Conservation (phyloP, 2,329 filamentous ascomycete species). For the Aureobasidium zeae region DNA sequence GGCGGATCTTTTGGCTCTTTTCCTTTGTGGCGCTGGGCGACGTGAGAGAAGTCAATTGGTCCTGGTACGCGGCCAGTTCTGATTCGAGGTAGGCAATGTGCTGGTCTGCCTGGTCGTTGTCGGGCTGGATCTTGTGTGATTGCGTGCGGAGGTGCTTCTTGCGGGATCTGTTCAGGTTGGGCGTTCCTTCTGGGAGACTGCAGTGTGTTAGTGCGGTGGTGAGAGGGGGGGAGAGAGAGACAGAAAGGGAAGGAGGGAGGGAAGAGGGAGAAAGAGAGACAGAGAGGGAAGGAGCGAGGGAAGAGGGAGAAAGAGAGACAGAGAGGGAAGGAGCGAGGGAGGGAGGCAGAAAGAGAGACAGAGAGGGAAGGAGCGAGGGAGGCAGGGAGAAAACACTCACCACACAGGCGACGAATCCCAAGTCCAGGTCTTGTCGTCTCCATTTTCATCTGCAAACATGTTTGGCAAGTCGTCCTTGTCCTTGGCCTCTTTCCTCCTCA, state of each 20-base stretch:
- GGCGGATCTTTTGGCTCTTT: constrained; percentile 31
- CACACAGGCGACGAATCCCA: constrained; percentile 16
- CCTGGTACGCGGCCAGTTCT: constrained; percentile 35
- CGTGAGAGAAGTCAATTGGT: constrained; percentile 31
- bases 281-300: no score
- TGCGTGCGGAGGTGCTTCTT: constrained; percentile 13
- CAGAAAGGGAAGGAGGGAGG: no score
- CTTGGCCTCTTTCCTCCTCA: no score
- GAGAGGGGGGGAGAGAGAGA: constrained; percentile 17
- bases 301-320: no score
- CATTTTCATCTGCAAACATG: constrained; percentile 27
- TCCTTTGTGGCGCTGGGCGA: constrained; percentile 32
- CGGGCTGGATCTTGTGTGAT: constrained; percentile 19
- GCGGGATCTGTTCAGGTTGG: constrained; percentile 13
- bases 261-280: no score
- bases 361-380: no score
- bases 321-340: no score
- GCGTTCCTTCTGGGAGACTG: constrained; percentile 16
- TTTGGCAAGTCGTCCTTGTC: constrained; percentile 17
- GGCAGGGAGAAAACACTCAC: no score
- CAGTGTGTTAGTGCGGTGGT: constrained; percentile 12
- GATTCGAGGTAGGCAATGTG: constrained; percentile 44
- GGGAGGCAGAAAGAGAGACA: no score
- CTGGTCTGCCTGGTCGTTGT: constrained; percentile 34
- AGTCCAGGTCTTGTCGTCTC: constrained; percentile 10